Evolutionary conservation across 306 rosid genomes (phyloP).

Genomic region (Hippophae tibetana): DNA sequence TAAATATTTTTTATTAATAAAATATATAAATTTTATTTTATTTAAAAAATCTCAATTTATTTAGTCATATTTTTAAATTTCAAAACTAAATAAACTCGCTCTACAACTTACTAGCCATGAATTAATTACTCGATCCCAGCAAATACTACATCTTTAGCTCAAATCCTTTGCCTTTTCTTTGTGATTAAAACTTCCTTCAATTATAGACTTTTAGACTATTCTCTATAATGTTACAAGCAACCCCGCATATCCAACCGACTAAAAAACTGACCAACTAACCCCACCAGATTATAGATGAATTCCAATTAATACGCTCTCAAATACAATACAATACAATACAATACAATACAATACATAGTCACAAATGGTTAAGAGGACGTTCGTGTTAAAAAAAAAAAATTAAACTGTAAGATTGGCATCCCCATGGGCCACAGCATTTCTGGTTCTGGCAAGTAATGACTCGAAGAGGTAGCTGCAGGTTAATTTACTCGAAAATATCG

Average conservation of each 20-base stretch:
- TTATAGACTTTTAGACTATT: slow-evolving; percentile 1
- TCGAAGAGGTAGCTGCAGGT: slow-evolving; percentile 61
- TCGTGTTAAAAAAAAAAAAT: slow-evolving; percentile 71
- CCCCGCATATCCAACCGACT: slow-evolving; percentile 10
- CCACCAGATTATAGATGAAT: slow-evolving; percentile 16
- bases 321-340: slow-evolving; percentile 10
- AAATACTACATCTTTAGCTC: too few species aligned
- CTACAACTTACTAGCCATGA: too few species aligned
- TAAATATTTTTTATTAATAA: too few species aligned
- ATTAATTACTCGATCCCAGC: too few species aligned
- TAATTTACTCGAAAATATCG: neutral
- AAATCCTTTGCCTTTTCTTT: too few species aligned
- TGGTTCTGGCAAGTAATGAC: slow-evolving; percentile 74
- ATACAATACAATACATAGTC: slow-evolving; percentile 3
- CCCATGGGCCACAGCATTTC: slow-evolving; percentile 91
- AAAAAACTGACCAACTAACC: slow-evolving; percentile 6
- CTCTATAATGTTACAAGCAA: slow-evolving; percentile 24
- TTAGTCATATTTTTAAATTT: too few species aligned
- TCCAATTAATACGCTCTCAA: slow-evolving; percentile 18
- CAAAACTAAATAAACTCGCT: too few species aligned
- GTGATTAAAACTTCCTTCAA: too few species aligned
- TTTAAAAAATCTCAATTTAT: too few species aligned
- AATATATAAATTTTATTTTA: too few species aligned
- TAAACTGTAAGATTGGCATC: slow-evolving; percentile 84
- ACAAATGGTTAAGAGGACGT: slow-evolving; percentile 36